Evolutionary conservation across 1,284 basidiomycete genomes (phyloP).

Genomic region (Apiotrichum porosum): DNA sequence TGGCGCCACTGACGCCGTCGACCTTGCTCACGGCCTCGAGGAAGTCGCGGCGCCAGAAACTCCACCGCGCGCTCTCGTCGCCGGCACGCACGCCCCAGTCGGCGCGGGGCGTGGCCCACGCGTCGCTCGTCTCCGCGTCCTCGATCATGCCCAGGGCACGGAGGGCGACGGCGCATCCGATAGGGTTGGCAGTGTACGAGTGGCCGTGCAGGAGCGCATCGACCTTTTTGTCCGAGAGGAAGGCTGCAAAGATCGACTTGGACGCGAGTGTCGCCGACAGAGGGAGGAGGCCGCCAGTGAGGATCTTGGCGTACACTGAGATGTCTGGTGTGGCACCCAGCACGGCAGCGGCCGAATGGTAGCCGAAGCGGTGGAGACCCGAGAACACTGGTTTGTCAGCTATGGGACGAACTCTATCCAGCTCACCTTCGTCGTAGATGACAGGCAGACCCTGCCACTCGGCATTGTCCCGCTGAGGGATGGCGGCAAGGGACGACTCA

Average conservation of each 20-base stretch:
- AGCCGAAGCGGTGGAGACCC: conserved; percentile 80
- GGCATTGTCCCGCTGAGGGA: neutral
- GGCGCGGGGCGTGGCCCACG: conserved; percentile 60
- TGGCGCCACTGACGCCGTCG: conserved; percentile 62
- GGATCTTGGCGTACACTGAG: conserved; percentile 84
- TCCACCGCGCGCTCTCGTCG: conserved; percentile 60
- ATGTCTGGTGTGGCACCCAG: conserved; percentile 78
- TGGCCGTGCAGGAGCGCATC: conserved; percentile 91
- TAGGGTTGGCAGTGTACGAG: conserved; percentile 85
- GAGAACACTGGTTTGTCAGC: conserved; percentile 62
- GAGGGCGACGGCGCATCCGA: conserved; percentile 87
- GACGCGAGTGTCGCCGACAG: conserved; percentile 79
- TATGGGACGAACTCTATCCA: neutral
- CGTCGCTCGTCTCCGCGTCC: conserved; percentile 53
- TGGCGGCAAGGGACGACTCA: neutral
- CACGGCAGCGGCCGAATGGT: conserved; percentile 60
- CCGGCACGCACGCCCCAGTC: conserved; percentile 51
- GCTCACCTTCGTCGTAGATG: conserved; percentile 74
- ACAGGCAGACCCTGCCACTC: conserved; percentile 74
- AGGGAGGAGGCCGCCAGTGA: conserved; percentile 89
- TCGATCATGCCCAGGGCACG: conserved; percentile 66
- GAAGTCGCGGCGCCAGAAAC: conserved; percentile 78
- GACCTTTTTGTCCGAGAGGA: conserved; percentile 66
- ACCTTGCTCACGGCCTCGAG: conserved; percentile 61
- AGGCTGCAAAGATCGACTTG: conserved; percentile 71